These are phyloP conservation scores for Yamadazyma laniorum DNA, from an alignment of 805 yeast genomes.

Conservation along the genomic window DNA sequence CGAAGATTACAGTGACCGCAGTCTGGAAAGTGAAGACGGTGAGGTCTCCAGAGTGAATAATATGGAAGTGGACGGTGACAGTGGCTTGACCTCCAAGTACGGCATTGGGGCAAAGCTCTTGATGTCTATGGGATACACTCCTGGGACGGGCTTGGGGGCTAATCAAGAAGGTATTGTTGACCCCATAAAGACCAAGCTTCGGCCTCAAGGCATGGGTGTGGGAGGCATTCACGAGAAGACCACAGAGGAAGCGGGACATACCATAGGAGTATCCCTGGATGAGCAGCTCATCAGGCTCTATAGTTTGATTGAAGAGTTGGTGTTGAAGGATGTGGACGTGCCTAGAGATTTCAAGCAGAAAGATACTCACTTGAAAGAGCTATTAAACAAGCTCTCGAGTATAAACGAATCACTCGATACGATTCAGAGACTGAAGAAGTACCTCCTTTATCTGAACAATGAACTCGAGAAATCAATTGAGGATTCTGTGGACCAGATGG, in stretches of 20 bases:
- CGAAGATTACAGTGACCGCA: neutral
- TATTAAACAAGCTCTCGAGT: slow-evolving; percentile 15
- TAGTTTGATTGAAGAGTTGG: slow-evolving; percentile 36
- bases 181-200: slow-evolving; percentile 71
- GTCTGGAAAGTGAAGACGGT: neutral
- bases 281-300: slow-evolving; percentile 20
- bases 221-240: slow-evolving; percentile 55
- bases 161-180: slow-evolving; percentile 67
- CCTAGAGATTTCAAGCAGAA: slow-evolving; percentile 20
- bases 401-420: slow-evolving; percentile 17
- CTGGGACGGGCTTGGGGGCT: slow-evolving; percentile 83
- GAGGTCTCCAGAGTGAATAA: neutral
- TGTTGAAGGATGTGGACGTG: slow-evolving; percentile 30
- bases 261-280: neutral
- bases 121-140: slow-evolving; percentile 81
- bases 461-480: slow-evolving; percentile 5
- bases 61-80: neutral
- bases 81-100: slow-evolving; percentile 32
- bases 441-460: slow-evolving; percentile 8
- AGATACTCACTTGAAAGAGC: slow-evolving; percentile 8
- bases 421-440: slow-evolving; percentile 13
- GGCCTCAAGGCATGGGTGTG: slow-evolving; percentile 71
- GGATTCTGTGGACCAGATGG: slow-evolving; percentile 1
- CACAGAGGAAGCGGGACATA: slow-evolving; percentile 18
- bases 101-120: slow-evolving; percentile 85